Evolutionary conservation across 1,139 yeast species (phyloP).

Genomic region (Candida smagusa): DNA sequence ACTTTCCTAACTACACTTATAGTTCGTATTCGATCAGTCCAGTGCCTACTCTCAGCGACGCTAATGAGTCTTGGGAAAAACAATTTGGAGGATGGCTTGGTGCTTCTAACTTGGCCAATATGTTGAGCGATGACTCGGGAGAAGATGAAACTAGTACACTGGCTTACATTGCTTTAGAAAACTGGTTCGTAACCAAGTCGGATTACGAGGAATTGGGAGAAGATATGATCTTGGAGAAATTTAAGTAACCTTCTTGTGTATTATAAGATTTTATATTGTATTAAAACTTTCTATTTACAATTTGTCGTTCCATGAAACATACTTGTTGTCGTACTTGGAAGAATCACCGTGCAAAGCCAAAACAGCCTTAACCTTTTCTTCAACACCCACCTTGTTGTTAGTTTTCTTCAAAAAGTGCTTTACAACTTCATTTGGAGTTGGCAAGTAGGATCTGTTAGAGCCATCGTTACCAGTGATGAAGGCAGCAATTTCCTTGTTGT

Average conservation of each 20-base stretch:
- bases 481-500: conserved; percentile 52
- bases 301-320: conserved; percentile 55
- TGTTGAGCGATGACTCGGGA: conserved; percentile 37
- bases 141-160: conserved; percentile 40
- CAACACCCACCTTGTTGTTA: conserved; percentile 60
- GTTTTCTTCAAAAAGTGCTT: conserved; percentile 54
- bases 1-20: conserved; percentile 49
- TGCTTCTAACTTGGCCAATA: conserved; percentile 58
- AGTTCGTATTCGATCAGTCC: conserved; percentile 32
- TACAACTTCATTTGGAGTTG: conserved; percentile 62
- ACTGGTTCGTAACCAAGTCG: conserved; percentile 53
- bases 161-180: conserved; percentile 44
- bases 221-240: conserved; percentile 53
- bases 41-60: conserved; percentile 10
- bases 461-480: conserved; percentile 67
- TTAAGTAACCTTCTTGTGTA: conserved; percentile 28
- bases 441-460: conserved; percentile 60
- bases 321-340: conserved; percentile 52
- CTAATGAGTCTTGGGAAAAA: conserved; percentile 47
- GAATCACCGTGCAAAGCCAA: conserved; percentile 62
- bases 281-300: conserved; percentile 6
- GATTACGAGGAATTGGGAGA: conserved; percentile 63
- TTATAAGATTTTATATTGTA: conserved; percentile 2
- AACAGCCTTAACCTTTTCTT: conserved; percentile 51
- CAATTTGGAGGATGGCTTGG: conserved; percentile 64